Evolutionary conservation across 1,284 basidiomycete species (phyloP), one percentile per base, ranked within the genome.

Genomic region (Exobasidium rhododendri): DNA sequence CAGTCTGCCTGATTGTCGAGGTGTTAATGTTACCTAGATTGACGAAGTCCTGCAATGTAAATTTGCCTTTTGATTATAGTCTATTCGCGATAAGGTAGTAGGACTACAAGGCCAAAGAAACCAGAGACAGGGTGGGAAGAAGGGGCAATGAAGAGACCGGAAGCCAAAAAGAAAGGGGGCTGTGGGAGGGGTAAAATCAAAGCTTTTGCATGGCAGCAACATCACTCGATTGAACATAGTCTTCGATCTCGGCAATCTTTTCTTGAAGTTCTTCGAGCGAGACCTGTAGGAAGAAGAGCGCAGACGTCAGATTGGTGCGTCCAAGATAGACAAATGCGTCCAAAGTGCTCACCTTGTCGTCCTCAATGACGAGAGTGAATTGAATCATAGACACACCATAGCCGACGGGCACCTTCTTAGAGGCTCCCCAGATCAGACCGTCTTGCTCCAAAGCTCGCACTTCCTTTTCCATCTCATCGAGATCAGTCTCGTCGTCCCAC

Each of bases 401-500:
- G 66, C 94, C 96, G 77, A 98, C 88, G 62, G 94, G 85, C 64
- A 97, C 93, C 61, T 94, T 85, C 83, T 91, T 93, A 83, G 87
- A 70, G 56, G 70, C 67, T 62, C 92, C 92, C 94, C 96, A 98
- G 58, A 97, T 86, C 68, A 99, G 88, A 80, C 96, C 94, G 63
- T 91, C 89, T 84, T 87, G 84, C 82, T 92, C 86, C 77, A 98
- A 88, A 30, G 89, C 88, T 69, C 94, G 89, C 61, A 98, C 93
- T 47, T 84, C 77, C 46, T 85, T 82, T 83, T 98, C 94, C 72
- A 98, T 85, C 60, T 83, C 89, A 58, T 80, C 85, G 92, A 99
- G 93, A 83, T 97, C 91, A 64, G 94, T 99, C 85, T 97, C 93
- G 81, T 97, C 94, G 81, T 98, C 94, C 94, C 94, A 79, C 53